Evolutionary conservation across 805 yeast genomes (phyloP).

Genomic region (Candida berthetii): DNA sequence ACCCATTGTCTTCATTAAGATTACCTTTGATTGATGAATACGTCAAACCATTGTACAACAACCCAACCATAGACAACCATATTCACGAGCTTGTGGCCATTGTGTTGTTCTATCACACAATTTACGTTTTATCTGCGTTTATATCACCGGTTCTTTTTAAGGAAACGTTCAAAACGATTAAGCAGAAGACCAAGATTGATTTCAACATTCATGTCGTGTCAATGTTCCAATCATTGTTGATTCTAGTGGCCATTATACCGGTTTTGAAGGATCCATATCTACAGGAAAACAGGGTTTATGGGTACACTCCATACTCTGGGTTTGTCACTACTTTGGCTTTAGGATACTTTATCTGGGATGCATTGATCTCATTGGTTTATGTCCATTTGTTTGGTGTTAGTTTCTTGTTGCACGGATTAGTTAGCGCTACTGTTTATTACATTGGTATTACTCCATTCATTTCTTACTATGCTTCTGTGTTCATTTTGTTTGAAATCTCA

Average conservation of each 20-base stretch:
- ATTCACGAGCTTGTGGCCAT: constrained; percentile 25
- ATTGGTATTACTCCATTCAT: constrained; percentile 60
- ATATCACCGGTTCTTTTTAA: constrained; percentile 17
- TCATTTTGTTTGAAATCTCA: constrained; percentile 72
- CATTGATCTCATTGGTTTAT: constrained; percentile 50
- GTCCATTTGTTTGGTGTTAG: constrained; percentile 61
- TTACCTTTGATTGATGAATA: constrained; percentile 24
- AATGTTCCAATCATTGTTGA: constrained; percentile 70
- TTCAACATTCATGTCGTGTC: constrained; percentile 87
- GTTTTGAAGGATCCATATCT: constrained; percentile 50
- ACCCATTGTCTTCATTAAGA: constrained; percentile 17
- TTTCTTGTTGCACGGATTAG: constrained; percentile 70
- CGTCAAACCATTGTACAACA: constrained; percentile 17
- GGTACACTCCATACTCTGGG: constrained; percentile 65
- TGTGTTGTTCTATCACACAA: constrained; percentile 21
- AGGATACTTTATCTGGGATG: constrained; percentile 88
- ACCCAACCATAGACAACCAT: constrained; percentile 18
- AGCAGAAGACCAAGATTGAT: constrained; percentile 48
- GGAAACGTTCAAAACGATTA: constrained; percentile 13
- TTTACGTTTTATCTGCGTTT: constrained; percentile 17
- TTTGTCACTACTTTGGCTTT: constrained; percentile 56
- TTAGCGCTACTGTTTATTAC: constrained; percentile 65
- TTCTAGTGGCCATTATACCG: constrained; percentile 53
- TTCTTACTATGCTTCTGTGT: constrained; percentile 66
- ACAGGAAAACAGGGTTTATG: constrained; percentile 44